phyloP scores from a whole-genome alignment of 1,284 basidiomycete genomes.

The Ceratobasidium sp. region DNA sequence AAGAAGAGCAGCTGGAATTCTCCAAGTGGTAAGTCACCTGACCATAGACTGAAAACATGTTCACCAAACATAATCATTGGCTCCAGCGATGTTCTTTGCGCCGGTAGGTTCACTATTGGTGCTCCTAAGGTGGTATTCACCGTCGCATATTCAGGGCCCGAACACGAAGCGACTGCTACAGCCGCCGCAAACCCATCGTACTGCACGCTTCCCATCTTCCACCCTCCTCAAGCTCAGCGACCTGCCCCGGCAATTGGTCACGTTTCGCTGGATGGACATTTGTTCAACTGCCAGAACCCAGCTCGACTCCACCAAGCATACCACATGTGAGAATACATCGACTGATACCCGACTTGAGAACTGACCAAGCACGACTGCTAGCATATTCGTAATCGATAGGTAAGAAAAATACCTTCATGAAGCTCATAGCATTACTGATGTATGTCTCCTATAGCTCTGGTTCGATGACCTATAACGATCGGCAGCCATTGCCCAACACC shows the following conservation, averaged over 20 bases:
- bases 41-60: neutral
- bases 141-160: constrained; percentile 59
- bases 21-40: constrained; percentile 65
- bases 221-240: constrained; percentile 58
- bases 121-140: neutral
- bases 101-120: constrained; percentile 57
- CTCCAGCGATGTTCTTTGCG: constrained; percentile 69
- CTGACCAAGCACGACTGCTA: constrained; percentile 51
- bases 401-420: constrained; percentile 46
- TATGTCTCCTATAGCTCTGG: constrained; percentile 61
- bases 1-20: constrained; percentile 68
- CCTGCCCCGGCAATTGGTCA: constrained; percentile 60
- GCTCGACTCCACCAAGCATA: constrained; percentile 66
- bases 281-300: constrained; percentile 70
- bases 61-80: neutral
- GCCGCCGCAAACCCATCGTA: constrained; percentile 66
- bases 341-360: constrained; percentile 44
- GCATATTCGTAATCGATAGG: constrained; percentile 71
- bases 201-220: constrained; percentile 70
- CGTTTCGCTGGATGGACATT: constrained; percentile 69
- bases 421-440: neutral
- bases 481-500: constrained; percentile 63
- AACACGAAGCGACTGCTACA: constrained; percentile 63
- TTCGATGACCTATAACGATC: constrained; percentile 65
- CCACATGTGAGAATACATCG: constrained; percentile 72